Base-by-base conservation (phyloP, 768 basidiomycete genomes). In the Tubosaeta brunneosetosa region DNA sequence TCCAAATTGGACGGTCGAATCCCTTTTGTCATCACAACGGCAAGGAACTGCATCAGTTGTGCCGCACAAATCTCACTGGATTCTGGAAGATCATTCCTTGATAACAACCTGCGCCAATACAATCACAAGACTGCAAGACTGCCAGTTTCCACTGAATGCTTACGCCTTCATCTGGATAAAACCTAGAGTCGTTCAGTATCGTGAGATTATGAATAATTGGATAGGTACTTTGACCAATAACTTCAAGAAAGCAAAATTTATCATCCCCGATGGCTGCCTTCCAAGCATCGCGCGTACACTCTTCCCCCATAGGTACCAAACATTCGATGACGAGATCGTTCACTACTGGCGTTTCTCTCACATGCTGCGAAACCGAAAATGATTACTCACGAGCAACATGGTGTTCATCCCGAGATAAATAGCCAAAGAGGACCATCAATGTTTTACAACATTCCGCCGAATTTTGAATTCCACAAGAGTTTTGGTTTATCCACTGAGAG, bases 391-490 rank as follows among this genome's bases (percentile, higher is more conserved):
- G 34, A 55, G 33, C 34, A 41, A 50, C 19, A 51, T 53, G 16
- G 34, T 59, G 57, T 27, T 60, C 69, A n/a, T 53, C 48, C 44
- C 50, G 59, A 22, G 59, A 65, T 27, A 58, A 19, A 47, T 54
- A 51, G 9, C 60, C 59, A 31, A 67, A 67, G 27, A 68, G 67
- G 45, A 60, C 43, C 1, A 66, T 56, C 47, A 68, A 50, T n/a
- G 51, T 54, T 49, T 60, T 67, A 44, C 69, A 67, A 48, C 65
- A 71, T 42, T 69, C 67, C 22, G 29, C 51, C 16, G 68, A 69
- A 44, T 49, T 52, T 47, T 43, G 69, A 43, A 69, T 60, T 42
- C 67, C 65, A 37, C 57, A 61, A 6, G 48, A 44, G 34, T 69
- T 52, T 16, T 25, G 38, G n/a, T 57, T 48, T 40, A 65, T 61